Evolutionary conservation across 1,284 basidiomycete species (phyloP).

Genomic region (Sporisorium iseilematis-ciliati): DNA sequence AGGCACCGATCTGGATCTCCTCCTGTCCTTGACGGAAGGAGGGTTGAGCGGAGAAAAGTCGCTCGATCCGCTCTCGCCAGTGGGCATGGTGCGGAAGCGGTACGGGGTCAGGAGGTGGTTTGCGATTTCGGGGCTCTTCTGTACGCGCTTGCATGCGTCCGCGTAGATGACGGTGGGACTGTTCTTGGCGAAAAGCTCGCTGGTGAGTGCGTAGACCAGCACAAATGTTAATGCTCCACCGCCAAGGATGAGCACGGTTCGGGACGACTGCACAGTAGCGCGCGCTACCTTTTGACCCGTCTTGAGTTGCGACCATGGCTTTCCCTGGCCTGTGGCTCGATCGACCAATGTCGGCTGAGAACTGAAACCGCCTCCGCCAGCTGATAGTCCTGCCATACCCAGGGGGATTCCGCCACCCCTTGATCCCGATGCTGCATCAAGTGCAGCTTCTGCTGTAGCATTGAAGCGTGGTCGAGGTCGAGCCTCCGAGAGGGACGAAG

Average conservation of each 20-base stretch:
- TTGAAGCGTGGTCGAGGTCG: constrained; percentile 37
- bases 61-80: constrained; percentile 27
- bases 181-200: constrained; percentile 91
- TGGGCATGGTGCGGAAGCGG: constrained; percentile 56
- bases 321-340: constrained; percentile 62
- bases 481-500: constrained; percentile 35
- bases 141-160: constrained; percentile 85
- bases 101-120: constrained; percentile 59
- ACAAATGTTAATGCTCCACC: constrained; percentile 75
- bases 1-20: constrained; percentile 52
- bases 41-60: constrained; percentile 59
- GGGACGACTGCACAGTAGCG: constrained; percentile 79
- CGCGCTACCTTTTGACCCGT: constrained; percentile 86
- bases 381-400: constrained; percentile 36
- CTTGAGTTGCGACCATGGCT: constrained; percentile 82
- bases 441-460: constrained; percentile 47
- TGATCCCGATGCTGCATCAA: constrained; percentile 34
- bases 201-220: constrained; percentile 83
- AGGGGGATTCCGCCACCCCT: constrained; percentile 40
- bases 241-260: constrained; percentile 83
- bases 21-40: constrained; percentile 42
- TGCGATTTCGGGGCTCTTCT: constrained; percentile 74
- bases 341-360: constrained; percentile 36
- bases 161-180: constrained; percentile 89
- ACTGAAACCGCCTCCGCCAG: constrained; percentile 16